Conservation (phyloP, 768 basidiomycete species). For the Dioszegia crocea region DNA sequence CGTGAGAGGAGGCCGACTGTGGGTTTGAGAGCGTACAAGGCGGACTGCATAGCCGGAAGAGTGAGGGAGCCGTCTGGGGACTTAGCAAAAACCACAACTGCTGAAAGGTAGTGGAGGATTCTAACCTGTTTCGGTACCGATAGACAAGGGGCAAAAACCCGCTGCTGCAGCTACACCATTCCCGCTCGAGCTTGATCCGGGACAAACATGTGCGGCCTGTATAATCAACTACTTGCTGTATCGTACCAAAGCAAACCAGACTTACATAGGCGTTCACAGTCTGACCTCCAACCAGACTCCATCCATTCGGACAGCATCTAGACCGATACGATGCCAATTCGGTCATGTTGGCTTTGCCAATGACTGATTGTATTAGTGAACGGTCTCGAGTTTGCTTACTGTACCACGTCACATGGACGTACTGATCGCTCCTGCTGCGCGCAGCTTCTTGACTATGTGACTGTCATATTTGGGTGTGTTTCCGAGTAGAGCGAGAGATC, state of each 20-base stretch:
- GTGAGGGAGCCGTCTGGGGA: constrained; percentile 9
- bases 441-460: constrained; percentile 12
- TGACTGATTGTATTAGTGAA: constrained; percentile 10
- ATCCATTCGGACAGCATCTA: constrained; percentile 5
- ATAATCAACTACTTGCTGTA: no score
- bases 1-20: constrained; percentile 23
- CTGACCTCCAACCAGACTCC: constrained; percentile 17
- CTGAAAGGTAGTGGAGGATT: neutral
- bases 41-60: constrained; percentile 14
- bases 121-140: constrained; percentile 16
- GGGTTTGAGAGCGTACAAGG: constrained; percentile 30
- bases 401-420: constrained; percentile 7
- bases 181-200: constrained; percentile 22
- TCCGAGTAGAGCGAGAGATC: constrained; percentile 12
- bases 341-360: constrained; percentile 27
- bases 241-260: no score
- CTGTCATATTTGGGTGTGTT: constrained; percentile 5
- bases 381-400: neutral
- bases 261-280: constrained; percentile 14
- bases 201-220: constrained; percentile 26
- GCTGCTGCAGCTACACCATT: constrained; percentile 17
- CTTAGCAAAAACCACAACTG: neutral
- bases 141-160: constrained; percentile 9
- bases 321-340: constrained; percentile 15
- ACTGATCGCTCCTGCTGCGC: constrained; percentile 26